Base-by-base conservation (phyloP, 1,284 basidiomycete species). In the Entoloma clypeatum region DNA sequence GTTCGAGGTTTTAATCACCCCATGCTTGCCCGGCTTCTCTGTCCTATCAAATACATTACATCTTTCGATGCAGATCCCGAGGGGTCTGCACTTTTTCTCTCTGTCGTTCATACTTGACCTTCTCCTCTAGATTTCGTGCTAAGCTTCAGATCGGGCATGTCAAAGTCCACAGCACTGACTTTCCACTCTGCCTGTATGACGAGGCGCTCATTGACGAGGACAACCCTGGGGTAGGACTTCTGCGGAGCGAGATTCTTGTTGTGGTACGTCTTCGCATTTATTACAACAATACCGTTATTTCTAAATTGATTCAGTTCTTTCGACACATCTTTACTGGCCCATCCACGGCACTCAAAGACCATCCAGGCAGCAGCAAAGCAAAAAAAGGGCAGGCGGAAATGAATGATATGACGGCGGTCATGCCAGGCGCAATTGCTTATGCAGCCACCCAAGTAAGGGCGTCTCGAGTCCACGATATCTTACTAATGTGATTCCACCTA, bases 341-440 rank as follows among this genome's bases (percentile, higher is more conserved):
- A n/a, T n/a, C n/a, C n/a, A n/a, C n/a, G n/a, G n/a, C n/a, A n/a
- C n/a, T n/a, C n/a, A n/a, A n/a, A n/a, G n/a, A n/a, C n/a, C n/a
- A n/a, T n/a, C n/a, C n/a, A n/a, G n/a, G n/a, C n/a, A n/a, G n/a
- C n/a, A n/a, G n/a, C n/a, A n/a, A n/a, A n/a, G n/a, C n/a, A n/a
- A n/a, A n/a, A n/a, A n/a, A n/a, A n/a, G n/a, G n/a, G n/a, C 31
- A 33, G 31, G 31, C 18, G 9, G 31, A 33, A 22, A 33, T 21
- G 13, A 18, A 33, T 21, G 17, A 33, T 33, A 21, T 21, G 18
- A 33, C 19, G 31, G 5, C 10, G 23, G 31, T 33, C 31, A 33
- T 7, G 9, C 31, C 31, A 33, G 31, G 11, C 19, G 19, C 31
- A 33, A 33, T 33, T 11, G 9, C 31, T 33, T 33, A 33, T 11